Evolutionary conservation across 305 asterid species (phyloP).

Genomic region (Stenogyne calaminthoides): DNA sequence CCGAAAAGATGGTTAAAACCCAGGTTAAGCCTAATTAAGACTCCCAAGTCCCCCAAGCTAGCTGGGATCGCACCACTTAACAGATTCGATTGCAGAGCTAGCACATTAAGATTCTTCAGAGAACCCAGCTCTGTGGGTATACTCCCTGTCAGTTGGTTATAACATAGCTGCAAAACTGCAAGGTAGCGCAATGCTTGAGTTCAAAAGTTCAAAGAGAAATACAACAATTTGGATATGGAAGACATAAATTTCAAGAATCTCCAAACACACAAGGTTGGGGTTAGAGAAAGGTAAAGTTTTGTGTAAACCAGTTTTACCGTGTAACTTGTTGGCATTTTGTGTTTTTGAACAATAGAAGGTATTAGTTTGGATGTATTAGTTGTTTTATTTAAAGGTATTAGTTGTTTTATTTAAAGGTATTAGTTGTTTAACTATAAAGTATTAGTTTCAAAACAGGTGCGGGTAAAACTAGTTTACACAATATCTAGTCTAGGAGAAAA

Average conservation of each 20-base stretch:
- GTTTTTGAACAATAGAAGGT: too few species aligned
- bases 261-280: background rate
- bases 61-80: slow-evolving; percentile 94
- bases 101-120: slow-evolving; percentile 67
- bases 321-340: too few species aligned
- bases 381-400: too few species aligned
- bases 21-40: slow-evolving; percentile 70
- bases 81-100: slow-evolving; percentile 74
- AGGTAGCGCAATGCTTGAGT: background rate
- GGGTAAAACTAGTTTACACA: too few species aligned
- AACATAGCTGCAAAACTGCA: slow-evolving; percentile 92
- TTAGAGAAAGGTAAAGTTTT: too few species aligned
- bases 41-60: slow-evolving; percentile 68
- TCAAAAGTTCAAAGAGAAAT: background rate
- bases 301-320: too few species aligned
- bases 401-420: too few species aligned
- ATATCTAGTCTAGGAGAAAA: too few species aligned
- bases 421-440: too few species aligned
- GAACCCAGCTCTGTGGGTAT: slow-evolving; percentile 72
- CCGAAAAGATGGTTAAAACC: slow-evolving; percentile 79
- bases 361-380: too few species aligned
- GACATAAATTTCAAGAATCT: slow-evolving; percentile 12
- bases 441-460: too few species aligned
- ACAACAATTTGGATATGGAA: background rate
- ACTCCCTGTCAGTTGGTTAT: slow-evolving; percentile 77